Evolutionary conservation across 164 flowering plant species (phyloP).

Genomic region (Paratinospora sagittata): DNA sequence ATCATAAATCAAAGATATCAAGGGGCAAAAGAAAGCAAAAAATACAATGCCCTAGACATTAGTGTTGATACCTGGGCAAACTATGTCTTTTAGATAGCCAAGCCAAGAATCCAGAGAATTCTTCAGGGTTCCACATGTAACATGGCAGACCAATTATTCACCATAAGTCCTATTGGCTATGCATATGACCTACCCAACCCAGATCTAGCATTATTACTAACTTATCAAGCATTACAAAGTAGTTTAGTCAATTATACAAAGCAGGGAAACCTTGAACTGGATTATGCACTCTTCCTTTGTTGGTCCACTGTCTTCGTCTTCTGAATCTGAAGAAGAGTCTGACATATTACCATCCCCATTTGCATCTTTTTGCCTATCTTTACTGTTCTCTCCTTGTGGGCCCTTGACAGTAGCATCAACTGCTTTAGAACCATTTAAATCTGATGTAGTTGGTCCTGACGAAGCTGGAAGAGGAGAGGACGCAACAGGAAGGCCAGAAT

Average conservation of each 20-base stretch:
- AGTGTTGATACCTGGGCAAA: neutral
- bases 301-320: slow-evolving; percentile 81
- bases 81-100: neutral
- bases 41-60: neutral
- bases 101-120: neutral
- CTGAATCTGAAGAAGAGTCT: slow-evolving; percentile 91
- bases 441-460: slow-evolving; percentile 30
- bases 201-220: neutral
- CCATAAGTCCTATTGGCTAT: neutral
- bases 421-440: slow-evolving; percentile 56
- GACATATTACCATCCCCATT: slow-evolving; percentile 68
- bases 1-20: neutral
- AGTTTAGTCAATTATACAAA: neutral
- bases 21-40: neutral
- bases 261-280: slow-evolving; percentile 74
- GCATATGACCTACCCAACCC: neutral
- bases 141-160: neutral
- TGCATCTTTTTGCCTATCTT: slow-evolving; percentile 64
- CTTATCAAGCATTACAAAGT: neutral
- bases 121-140: no score
- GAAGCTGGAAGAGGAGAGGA: slow-evolving; percentile 43
- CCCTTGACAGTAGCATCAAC: slow-evolving; percentile 49
- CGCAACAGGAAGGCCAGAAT: slow-evolving; percentile 60
- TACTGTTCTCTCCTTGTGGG: slow-evolving; percentile 52
- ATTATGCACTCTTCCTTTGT: slow-evolving; percentile 72